phyloP scores from a whole-genome alignment of 164 flowering plant genomes.

The Chimonanthus salicifolius region DNA sequence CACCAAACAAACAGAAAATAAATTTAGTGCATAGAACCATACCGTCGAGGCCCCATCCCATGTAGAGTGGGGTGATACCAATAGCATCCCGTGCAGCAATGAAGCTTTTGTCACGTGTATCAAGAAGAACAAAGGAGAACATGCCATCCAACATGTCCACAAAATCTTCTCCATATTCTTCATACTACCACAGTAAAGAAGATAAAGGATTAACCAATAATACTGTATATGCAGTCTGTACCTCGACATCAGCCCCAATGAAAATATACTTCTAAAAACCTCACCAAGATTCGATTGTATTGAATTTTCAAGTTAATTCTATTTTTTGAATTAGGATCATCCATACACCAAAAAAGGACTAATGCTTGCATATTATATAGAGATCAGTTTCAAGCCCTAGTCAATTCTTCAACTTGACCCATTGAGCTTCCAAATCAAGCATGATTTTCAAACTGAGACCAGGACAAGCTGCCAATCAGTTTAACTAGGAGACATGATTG shows the following conservation, averaged over 20 bases:
- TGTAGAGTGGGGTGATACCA: slow-evolving; percentile 91
- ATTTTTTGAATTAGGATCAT: neutral
- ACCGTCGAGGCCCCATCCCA: slow-evolving; percentile 99
- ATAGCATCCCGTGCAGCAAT: slow-evolving; percentile 96
- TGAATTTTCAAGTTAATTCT: neutral
- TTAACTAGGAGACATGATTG: no score
- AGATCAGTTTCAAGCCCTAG: neutral
- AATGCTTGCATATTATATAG: neutral
- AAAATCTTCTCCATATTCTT: slow-evolving; percentile 89
- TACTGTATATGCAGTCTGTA: neutral
- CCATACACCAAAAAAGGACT: neutral
- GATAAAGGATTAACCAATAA: neutral
- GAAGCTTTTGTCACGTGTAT: slow-evolving; percentile 83
- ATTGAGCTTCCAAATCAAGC: neutral
- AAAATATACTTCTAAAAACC: neutral
- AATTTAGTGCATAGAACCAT: slow-evolving; percentile 16
- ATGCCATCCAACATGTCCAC: slow-evolving; percentile 95
- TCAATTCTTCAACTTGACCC: neutral
- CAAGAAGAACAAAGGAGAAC: slow-evolving; percentile 96
- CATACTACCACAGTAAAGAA: slow-evolving; percentile 48
- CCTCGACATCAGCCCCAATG: neutral
- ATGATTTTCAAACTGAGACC: no score
- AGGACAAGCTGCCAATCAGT: no score
- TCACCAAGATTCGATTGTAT: neutral
- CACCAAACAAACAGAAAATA: neutral